Base-by-base conservation (phyloP, 352 stramenopile genomes). In the Phytophthora aleatoria region DNA sequence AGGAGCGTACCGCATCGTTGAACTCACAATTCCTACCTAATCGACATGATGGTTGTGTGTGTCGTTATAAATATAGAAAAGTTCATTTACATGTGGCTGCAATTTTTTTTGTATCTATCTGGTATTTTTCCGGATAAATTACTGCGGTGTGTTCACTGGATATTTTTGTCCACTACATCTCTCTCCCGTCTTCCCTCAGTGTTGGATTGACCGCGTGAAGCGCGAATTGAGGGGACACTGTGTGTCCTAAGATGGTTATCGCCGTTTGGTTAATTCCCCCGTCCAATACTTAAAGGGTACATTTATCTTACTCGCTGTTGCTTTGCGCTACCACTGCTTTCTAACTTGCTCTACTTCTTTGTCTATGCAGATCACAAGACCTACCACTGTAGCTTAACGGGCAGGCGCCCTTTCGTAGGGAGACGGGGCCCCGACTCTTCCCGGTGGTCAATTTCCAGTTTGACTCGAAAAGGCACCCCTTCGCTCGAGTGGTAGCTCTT, bases 381-480 rank as follows among this genome's bases (percentile, higher is more conserved):
- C 49, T 61, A 53, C 47, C 15, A 27, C 47, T 20, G 47, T 53
- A 53, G 47, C 47, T 42, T 53, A 42, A 42, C 15, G 47, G 30
- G 3, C 42, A 53, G 42, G 47, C 15, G 20, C 30, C 6, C 30
- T 28, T 50, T 30, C 10, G n/a, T 20, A 16, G 43, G 11, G 20
- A 20, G 27, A 42, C 2, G 47, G 47, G 30, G 47, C 42, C 3
- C 20, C 47, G 47, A 28, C 15, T 42, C 30, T 16, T 41, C 28
- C 28, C 30, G n/a, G 47, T 41, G 15, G 47, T 53, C 15, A 42
- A 38, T 39, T 51, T 38, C 27, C 13, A 26, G 20, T 31, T 48
- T 11, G n/a, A 5, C 35, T 9, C 35, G 11, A 41, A 41, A 41
- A 41, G 35, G 8, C 35, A 11, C 35, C 20, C 20, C 35, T 16